These are phyloP conservation scores for Trametes pubescens DNA, from an alignment of 1,284 basidiomycete species.

Conservation along the genomic window DNA sequence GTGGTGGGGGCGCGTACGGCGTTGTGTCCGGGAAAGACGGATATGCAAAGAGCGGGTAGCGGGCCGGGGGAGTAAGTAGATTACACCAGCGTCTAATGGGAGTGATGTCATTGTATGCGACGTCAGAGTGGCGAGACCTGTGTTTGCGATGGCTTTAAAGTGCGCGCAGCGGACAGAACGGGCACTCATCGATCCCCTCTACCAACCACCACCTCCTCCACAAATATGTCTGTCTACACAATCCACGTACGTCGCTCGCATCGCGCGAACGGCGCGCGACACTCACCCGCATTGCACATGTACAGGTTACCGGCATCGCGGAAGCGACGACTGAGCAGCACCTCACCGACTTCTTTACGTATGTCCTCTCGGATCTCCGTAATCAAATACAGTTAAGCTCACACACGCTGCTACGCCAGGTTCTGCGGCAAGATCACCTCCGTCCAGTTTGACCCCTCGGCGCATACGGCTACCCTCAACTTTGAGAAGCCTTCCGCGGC, in stretches of 20 bases:
- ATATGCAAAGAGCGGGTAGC: conserved; percentile 16
- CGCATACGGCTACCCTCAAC: conserved; percentile 60
- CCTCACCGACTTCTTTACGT: conserved; percentile 83
- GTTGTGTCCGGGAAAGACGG: conserved; percentile 28
- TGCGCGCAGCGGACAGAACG: neutral
- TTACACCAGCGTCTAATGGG: neutral
- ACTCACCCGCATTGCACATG: neutral
- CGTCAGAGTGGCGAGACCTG: neutral
- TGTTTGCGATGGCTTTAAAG: neutral
- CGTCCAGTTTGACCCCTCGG: conserved; percentile 58
- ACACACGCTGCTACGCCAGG: conserved; percentile 46
- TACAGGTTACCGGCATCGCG: conserved; percentile 71
- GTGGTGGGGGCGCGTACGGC: conserved; percentile 30
- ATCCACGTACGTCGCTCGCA: conserved; percentile 35
- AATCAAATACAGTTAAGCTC: conserved; percentile 15
- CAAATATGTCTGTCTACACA: conserved; percentile 37
- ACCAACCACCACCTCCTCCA: conserved; percentile 10
- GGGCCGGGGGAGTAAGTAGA: neutral
- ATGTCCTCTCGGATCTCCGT: conserved; percentile 24
- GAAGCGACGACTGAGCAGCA: conserved; percentile 65
- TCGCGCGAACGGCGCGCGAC: neutral
- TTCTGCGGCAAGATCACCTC: conserved; percentile 82
- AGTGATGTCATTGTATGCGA: conserved; percentile 1
- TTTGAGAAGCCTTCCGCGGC: conserved; percentile 84
- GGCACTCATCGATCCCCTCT: conserved; percentile 20